phyloP scores from a whole-genome alignment of 352 stramenopile species.

The Aphanomyces cochlioides region DNA sequence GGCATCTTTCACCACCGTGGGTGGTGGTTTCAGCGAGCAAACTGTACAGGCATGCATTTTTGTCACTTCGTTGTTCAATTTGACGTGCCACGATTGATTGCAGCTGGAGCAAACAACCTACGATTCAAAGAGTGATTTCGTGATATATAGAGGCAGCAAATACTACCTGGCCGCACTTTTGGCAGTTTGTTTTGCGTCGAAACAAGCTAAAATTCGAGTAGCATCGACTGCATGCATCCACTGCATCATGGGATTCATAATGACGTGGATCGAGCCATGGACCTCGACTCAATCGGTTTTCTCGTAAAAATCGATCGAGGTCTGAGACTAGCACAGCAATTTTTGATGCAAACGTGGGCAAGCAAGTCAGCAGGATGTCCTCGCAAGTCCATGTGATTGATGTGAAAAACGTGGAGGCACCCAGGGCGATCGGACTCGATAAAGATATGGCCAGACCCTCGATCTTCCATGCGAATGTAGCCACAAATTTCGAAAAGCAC shows the following conservation, averaged over 20 bases:
- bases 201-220: not conserved
- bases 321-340: not conserved
- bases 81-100: not conserved
- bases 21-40: not conserved
- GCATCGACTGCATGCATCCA: no score
- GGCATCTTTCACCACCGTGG: no score
- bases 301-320: slow-evolving; percentile 1
- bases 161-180: not conserved
- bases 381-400: not conserved
- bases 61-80: not conserved
- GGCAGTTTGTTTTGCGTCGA: not conserved
- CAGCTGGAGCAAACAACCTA: not conserved
- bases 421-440: not conserved
- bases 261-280: not conserved
- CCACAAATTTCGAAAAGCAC: no score
- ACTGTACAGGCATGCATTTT: not conserved
- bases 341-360: not conserved
- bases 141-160: not conserved
- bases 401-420: not conserved
- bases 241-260: no score
- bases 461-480: not conserved
- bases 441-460: not conserved
- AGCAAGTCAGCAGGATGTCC: not conserved
- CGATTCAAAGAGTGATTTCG: no score
- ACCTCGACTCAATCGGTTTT: not conserved